phyloP scores from a whole-genome alignment of 2,329 filamentous ascomycete genomes.

The Fusarium nurragi region DNA sequence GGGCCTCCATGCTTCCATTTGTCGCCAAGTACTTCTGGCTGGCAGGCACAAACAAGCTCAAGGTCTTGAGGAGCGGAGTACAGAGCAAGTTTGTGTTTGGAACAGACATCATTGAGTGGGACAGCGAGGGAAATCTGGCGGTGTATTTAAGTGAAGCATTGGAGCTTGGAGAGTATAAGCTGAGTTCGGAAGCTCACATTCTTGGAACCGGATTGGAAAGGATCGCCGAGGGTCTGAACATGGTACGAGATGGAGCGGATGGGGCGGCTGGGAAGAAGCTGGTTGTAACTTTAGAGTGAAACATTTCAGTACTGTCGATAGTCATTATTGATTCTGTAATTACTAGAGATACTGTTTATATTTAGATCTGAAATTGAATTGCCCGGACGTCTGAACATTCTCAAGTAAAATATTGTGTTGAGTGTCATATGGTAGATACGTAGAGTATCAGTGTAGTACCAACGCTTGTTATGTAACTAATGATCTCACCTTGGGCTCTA shows the following conservation, averaged over 20 bases:
- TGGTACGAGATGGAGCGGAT: not conserved
- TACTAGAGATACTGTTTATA: too few relatives aligned
- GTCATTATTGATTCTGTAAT: too few relatives aligned
- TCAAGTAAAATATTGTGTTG: too few relatives aligned
- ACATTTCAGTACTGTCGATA: rapidly evolving
- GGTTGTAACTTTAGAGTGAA: not conserved
- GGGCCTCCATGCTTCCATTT: not conserved
- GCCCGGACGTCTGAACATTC: too few relatives aligned
- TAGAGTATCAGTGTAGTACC: too few relatives aligned
- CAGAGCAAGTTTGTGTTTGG: slow-evolving; percentile 17
- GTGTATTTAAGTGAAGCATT: not conserved
- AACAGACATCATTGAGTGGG: slow-evolving; percentile 1
- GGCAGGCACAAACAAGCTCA: not conserved
- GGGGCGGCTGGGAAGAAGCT: not conserved
- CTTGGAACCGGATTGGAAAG: not conserved
- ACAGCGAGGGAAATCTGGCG: not conserved
- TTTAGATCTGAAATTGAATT: too few relatives aligned
- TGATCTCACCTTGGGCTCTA: too few relatives aligned
- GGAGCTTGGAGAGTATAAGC: not conserved
- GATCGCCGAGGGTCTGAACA: not conserved
- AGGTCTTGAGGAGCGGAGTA: not conserved
- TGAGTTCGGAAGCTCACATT: not conserved
- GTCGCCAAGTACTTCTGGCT: slow-evolving; percentile 15
- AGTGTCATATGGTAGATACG: too few relatives aligned
- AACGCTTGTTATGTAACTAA: too few relatives aligned